These are phyloP conservation scores for Fusarium irregulare DNA, from an alignment of 2,329 filamentous ascomycete species.

Conservation along the genomic window DNA sequence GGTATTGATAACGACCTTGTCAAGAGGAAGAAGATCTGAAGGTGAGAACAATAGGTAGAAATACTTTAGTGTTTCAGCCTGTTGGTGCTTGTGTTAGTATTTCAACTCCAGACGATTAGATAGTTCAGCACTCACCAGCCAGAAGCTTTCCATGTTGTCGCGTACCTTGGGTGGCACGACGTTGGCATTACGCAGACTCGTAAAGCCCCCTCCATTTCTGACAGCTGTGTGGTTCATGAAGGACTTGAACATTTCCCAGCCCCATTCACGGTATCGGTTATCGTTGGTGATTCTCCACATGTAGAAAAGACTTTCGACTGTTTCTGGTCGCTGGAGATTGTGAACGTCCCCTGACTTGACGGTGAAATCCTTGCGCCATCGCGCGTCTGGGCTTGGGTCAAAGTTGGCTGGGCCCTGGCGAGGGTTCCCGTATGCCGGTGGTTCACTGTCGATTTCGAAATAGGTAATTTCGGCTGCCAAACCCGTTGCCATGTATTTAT, in stretches of 20 bases:
- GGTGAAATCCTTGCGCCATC: conserved; percentile 81
- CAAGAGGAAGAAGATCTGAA: conserved; percentile 82
- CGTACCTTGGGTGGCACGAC: conserved; percentile 73
- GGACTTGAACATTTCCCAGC: conserved; percentile 97
- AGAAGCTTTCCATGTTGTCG: conserved; percentile 99
- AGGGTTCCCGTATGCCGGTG: conserved; percentile 66
- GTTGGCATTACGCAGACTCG: conserved; percentile 81
- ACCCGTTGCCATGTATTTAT: conserved; percentile 87
- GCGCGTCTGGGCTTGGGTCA: conserved; percentile 63
- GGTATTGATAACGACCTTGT: conserved; percentile 92
- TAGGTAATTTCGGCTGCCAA: conserved; percentile 96
- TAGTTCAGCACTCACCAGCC: conserved; percentile 74
- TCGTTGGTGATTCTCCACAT: conserved; percentile 99
- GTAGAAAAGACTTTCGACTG: conserved; percentile 95
- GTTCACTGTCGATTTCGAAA: conserved; percentile 80
- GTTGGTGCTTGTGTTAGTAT: conserved; percentile 26
- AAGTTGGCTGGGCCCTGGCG: conserved; percentile 62
- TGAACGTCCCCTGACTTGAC: conserved; percentile 87
- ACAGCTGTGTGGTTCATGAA: conserved; percentile 90
- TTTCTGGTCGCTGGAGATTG: conserved; percentile 95
- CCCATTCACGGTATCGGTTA: conserved; percentile 90
- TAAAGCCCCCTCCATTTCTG: conserved; percentile 81
- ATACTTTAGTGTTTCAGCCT: conserved; percentile 98
- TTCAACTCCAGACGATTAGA: background rate
- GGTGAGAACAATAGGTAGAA: conserved; percentile 95